Conservation (phyloP, 768 basidiomycete genomes). For the Pisolithus sp. region DNA sequence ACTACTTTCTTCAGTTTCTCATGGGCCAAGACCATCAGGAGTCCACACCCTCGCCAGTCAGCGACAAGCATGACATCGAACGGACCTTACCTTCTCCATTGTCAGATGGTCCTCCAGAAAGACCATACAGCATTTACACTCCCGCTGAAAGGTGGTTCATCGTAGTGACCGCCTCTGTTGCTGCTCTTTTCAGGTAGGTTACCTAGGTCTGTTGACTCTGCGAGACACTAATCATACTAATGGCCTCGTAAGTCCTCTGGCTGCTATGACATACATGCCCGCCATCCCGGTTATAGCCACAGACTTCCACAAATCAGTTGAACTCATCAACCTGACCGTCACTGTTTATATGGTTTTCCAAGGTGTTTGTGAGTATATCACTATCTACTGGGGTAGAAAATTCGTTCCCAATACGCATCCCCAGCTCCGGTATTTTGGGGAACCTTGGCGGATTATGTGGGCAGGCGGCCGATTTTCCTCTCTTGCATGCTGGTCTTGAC, state of each 20-base stretch:
- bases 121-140: slow-evolving; percentile 41
- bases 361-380: slow-evolving; percentile 34
- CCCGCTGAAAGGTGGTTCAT: slow-evolving; percentile 58
- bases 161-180: slow-evolving; percentile 47
- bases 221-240: not conserved
- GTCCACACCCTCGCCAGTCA: not conserved
- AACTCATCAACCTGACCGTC: slow-evolving; percentile 73
- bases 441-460: slow-evolving; percentile 58
- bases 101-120: not conserved
- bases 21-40: not conserved
- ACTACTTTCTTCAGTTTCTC: slow-evolving; percentile 1
- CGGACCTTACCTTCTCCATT: not conserved
- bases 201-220: not conserved
- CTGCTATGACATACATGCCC: slow-evolving; percentile 70
- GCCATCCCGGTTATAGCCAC: slow-evolving; percentile 59
- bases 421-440: slow-evolving; percentile 57
- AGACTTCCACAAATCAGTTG: slow-evolving; percentile 52
- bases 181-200: slow-evolving; percentile 52
- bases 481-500: slow-evolving; percentile 58
- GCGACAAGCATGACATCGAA: not conserved
- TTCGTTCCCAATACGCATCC: not conserved
- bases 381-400: not conserved
- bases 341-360: slow-evolving; percentile 45
- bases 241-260: slow-evolving; percentile 46
- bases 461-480: slow-evolving; percentile 58